phyloP scores from a whole-genome alignment of 352 stramenopile genomes.

The Aphanomyces invadans region DNA sequence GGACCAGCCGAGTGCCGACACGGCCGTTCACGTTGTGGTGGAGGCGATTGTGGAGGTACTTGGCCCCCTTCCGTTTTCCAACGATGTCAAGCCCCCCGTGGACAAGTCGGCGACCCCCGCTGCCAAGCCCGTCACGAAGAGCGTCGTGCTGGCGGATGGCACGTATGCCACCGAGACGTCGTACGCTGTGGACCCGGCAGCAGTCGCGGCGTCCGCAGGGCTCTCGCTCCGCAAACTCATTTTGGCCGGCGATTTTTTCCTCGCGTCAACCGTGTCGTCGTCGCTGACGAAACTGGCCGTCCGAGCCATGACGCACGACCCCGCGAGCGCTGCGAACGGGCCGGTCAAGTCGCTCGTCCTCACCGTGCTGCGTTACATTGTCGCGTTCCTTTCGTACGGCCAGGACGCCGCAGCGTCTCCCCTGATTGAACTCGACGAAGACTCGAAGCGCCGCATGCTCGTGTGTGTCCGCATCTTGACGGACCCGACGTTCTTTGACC shows the following conservation, averaged over 20 bases:
- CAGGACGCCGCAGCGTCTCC: slow-evolving; percentile 47
- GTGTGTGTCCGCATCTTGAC: slow-evolving; percentile 93
- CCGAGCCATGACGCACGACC: slow-evolving; percentile 52
- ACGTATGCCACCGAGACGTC: slow-evolving; percentile 99
- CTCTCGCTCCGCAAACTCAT: slow-evolving; percentile 83
- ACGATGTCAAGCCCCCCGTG: slow-evolving; percentile 30
- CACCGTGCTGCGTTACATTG: slow-evolving; percentile 66
- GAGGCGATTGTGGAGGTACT: slow-evolving; percentile 86
- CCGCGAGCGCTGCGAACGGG: slow-evolving; percentile 37
- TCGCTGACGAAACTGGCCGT: slow-evolving; percentile 97
- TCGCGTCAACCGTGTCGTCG: slow-evolving; percentile 88
- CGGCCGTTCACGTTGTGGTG: slow-evolving; percentile 64
- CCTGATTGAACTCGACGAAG: slow-evolving; percentile 86
- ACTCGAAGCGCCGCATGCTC: slow-evolving; percentile 93
- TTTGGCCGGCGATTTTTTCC: slow-evolving; percentile 94
- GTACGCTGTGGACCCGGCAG: slow-evolving; percentile 46
- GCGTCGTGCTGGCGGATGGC: slow-evolving; percentile 97
- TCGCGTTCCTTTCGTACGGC: slow-evolving; percentile 60
- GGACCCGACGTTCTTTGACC: slow-evolving; percentile 75
- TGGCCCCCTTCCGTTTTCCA: slow-evolving; percentile 63
- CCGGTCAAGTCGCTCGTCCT: slow-evolving; percentile 63
- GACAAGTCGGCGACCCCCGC: slow-evolving; percentile 27
- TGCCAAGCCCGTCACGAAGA: slow-evolving; percentile 93
- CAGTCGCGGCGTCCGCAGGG: slow-evolving; percentile 35
- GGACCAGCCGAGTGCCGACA: slow-evolving; percentile 49